Percentiles rank a stretch among this genome's conserved stretches.
Conservation (phyloP, 441 rosid species). For the Brassica hybrid region DNA sequence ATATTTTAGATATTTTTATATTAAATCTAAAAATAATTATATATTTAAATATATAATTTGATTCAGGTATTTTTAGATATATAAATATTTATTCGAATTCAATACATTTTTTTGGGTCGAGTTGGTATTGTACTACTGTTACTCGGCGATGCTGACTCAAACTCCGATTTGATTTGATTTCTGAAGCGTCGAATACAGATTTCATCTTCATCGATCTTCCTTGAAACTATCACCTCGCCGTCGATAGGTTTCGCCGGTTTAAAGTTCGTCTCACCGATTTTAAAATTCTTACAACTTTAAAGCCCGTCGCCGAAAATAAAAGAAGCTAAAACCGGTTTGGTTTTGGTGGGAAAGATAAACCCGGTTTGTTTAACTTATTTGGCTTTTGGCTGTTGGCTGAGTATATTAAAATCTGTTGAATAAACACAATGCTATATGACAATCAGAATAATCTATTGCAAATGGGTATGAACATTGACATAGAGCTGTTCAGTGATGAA, state of each 20-base stretch:
- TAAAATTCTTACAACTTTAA: constrained; percentile 30
- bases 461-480: constrained; percentile 77
- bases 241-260: not conserved
- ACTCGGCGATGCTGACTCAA: constrained; percentile 47
- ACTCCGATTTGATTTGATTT: constrained; percentile 51
- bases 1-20: too few species aligned
- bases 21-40: too few species aligned
- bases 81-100: too few species aligned
- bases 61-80: too few species aligned
- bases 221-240: not conserved
- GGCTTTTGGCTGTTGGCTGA: not conserved
- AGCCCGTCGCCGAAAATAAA: not conserved
- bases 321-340: constrained; percentile 2
- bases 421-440: constrained; percentile 78
- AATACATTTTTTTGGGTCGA: too few species aligned
- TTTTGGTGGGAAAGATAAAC: not conserved
- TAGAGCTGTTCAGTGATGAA: constrained; percentile 48
- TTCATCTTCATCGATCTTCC: constrained; percentile 39
- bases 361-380: not conserved
- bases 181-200: constrained; percentile 75
- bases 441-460: constrained; percentile 79
- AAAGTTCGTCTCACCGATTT: not conserved
- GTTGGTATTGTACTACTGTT: too few species aligned
- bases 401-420: too few species aligned
- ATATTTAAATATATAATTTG: too few species aligned